Conservation (phyloP, 2,329 filamentous ascomycete genomes). For the Stagonosporopsis vannaccii region DNA sequence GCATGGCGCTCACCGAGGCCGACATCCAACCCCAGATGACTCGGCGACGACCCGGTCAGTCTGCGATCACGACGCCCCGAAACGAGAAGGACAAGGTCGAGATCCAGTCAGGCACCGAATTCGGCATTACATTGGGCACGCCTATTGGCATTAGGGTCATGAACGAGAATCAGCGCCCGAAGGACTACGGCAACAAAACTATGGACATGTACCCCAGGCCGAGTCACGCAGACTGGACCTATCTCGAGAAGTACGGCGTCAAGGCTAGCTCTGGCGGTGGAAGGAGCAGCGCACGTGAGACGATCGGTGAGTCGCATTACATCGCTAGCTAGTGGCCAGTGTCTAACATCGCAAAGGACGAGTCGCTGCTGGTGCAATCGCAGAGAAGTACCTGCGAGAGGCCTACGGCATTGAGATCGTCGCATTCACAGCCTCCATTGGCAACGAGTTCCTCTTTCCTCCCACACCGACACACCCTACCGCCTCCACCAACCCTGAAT, state of each 20-base stretch:
- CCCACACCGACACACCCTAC: slow-evolving; percentile 70
- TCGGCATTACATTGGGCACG: slow-evolving; percentile 86
- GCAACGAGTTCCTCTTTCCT: slow-evolving; percentile 78
- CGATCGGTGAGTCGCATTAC: slow-evolving; percentile 68
- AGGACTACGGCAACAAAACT: slow-evolving; percentile 87
- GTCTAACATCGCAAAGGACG: slow-evolving; percentile 61
- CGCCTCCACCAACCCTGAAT: slow-evolving; percentile 77
- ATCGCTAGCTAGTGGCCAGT: neutral
- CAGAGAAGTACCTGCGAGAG: slow-evolving; percentile 86
- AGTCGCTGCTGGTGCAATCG: slow-evolving; percentile 89
- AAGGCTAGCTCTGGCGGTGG: slow-evolving; percentile 92
- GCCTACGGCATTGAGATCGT: slow-evolving; percentile 89
- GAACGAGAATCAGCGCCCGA: slow-evolving; percentile 91
- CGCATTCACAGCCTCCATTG: slow-evolving; percentile 87
- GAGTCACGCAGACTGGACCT: slow-evolving; percentile 95
- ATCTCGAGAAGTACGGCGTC: slow-evolving; percentile 95
- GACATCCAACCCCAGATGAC: slow-evolving; percentile 97
- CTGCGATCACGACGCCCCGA: slow-evolving; percentile 86
- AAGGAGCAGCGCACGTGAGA: slow-evolving; percentile 90
- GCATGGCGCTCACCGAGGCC: slow-evolving; percentile 81
- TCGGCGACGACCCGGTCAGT: slow-evolving; percentile 87
- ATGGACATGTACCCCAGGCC: slow-evolving; percentile 93
- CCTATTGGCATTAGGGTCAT: slow-evolving; percentile 86
- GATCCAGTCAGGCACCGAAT: slow-evolving; percentile 92
- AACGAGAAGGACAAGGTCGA: slow-evolving; percentile 91